Evolutionary conservation across 805 yeast genomes (phyloP), one percentile per base, ranked within the genome.

Genomic region (Clavispora phyllophila): DNA sequence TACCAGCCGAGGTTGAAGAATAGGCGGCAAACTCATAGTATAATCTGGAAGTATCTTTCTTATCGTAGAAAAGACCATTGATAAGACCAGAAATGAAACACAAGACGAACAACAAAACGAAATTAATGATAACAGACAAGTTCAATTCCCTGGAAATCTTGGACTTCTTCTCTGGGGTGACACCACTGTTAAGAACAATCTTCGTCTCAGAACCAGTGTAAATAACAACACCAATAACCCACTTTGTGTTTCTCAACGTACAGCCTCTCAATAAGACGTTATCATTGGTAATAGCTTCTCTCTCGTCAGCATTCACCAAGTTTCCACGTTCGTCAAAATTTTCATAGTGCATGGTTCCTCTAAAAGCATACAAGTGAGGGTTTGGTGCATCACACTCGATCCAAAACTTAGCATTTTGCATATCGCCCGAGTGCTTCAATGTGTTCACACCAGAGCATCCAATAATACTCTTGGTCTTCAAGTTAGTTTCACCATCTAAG

Each of bases 191-290:
- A 47, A 86, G 63, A 82, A 85, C 81, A 45, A 86, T 82, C 61
- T 85, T 86, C 9, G 89, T 73, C 54, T 85, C 91, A 28, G 62
- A 58, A 42, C 95, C 95, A 3, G 95, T 85, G 58, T 82, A 84
- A n/a, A 82, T 72, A 5, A 82, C 90, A 20, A 80, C 58, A 20
- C 91, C 88, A 42, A 86, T 70, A 2, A 72, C 84, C 89, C 90
- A 85, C 49, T 78, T 77, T 3, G 91, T 82, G 61, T 85, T 85
- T 58, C 91, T 70, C 45, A 85, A 66, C 7, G 85, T 74, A 33
- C 82, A 78, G 6, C 93, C 95, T 62, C 95, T 72, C 38, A 86
- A 72, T 34, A 86, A 63, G 39, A 84, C 65, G 56, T 84, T 85
- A 46, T 81, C 78, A 48, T 75, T 75, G 9, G 78, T 69, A 14